A percentile compares a stretch with the other conserved stretches of the same genome.
Conservation (phyloP, 148 eudicot species). For the Vaccinium vitisidaea region DNA sequence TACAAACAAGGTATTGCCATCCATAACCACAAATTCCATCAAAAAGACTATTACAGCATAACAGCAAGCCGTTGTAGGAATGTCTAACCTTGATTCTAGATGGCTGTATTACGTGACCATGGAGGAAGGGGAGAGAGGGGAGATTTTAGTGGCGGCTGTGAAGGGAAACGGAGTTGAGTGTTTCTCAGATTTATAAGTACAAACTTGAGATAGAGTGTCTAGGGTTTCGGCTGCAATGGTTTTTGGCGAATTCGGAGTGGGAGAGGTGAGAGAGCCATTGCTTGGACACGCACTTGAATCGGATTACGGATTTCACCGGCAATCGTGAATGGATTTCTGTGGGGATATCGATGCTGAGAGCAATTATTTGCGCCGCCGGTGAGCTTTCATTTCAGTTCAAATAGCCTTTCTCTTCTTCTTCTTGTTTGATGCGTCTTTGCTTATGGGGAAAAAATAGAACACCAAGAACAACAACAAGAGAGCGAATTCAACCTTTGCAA, state of each 20-base stretch:
- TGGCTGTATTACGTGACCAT: neutral
- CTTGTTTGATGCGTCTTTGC: no score
- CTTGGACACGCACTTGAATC: slow-evolving; percentile 9
- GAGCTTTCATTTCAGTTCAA: neutral
- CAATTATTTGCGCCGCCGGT: neutral
- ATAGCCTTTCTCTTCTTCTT: no score
- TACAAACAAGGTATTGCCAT: neutral
- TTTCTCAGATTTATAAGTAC: neutral
- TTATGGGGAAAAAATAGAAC: no score
- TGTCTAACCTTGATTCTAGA: neutral
- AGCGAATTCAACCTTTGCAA: no score
- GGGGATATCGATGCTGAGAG: neutral
- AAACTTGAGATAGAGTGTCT: neutral
- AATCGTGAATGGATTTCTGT: neutral
- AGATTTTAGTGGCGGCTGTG: neutral
- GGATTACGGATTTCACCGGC: neutral
- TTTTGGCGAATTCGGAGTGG: no score
- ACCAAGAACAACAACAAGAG: no score
- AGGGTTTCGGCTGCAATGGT: neutral
- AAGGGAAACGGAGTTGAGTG: neutral
- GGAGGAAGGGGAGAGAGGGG: neutral
- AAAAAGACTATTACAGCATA: neutral
- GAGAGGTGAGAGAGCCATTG: neutral
- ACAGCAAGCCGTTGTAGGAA: slow-evolving; percentile 3
- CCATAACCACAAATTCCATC: no score